phyloP scores from a whole-genome alignment of 2,329 filamentous ascomycete genomes.

The Delphinella strobiligena region DNA sequence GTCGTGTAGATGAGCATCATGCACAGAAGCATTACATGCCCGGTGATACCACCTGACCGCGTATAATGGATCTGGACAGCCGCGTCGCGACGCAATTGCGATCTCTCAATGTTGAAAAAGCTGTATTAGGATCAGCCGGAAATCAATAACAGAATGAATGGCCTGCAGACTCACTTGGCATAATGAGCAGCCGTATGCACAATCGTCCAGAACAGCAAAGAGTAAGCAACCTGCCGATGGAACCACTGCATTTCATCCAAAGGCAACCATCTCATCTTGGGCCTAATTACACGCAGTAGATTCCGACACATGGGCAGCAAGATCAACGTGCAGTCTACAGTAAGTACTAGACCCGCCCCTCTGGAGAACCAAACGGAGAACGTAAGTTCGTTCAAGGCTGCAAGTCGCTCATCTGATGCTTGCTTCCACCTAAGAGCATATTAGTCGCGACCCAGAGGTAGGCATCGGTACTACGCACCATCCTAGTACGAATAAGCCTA shows the following conservation, averaged over 20 bases:
- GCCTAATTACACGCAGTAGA: slow-evolving; percentile 69
- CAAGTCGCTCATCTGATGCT: slow-evolving; percentile 52
- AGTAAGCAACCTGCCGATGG: slow-evolving; percentile 86
- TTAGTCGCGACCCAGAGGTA: not conserved
- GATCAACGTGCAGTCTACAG: slow-evolving; percentile 76
- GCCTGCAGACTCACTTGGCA: slow-evolving; percentile 78
- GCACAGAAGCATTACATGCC: slow-evolving; percentile 96
- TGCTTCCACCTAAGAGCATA: slow-evolving; percentile 61
- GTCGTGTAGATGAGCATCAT: slow-evolving; percentile 99
- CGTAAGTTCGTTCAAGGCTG: slow-evolving; percentile 64
- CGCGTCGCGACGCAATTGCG: slow-evolving; percentile 65
- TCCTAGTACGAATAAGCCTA: slow-evolving; percentile 24
- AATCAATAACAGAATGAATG: slow-evolving; percentile 11
- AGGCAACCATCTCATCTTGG: slow-evolving; percentile 77
- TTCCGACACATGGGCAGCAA: slow-evolving; percentile 91
- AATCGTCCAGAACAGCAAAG: slow-evolving; percentile 69
- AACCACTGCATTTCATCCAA: slow-evolving; percentile 98
- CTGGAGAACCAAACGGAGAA: slow-evolving; percentile 95
- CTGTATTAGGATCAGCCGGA: slow-evolving; percentile 30
- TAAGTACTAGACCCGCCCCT: slow-evolving; percentile 78
- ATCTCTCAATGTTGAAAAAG: slow-evolving; percentile 89
- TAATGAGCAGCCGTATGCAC: slow-evolving; percentile 75
- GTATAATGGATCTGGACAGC: slow-evolving; percentile 88
- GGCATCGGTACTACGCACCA: slow-evolving; percentile 17
- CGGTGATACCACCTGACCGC: slow-evolving; percentile 81